Evolutionary conservation across 1,284 basidiomycete genomes (phyloP).

Genomic region (Gomphus bonarii): DNA sequence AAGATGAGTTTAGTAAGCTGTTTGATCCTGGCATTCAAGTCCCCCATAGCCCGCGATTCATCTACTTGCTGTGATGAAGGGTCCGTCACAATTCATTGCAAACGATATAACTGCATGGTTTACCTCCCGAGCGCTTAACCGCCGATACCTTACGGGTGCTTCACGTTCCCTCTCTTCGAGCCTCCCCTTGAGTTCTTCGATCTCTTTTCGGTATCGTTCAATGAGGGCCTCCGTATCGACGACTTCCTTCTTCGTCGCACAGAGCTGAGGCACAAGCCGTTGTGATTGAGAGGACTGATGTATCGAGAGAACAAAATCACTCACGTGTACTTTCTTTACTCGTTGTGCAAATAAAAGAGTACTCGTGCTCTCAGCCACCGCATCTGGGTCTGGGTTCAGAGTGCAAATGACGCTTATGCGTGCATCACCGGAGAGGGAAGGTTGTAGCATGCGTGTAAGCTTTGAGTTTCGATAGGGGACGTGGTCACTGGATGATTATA

Average conservation of each 20-base stretch:
- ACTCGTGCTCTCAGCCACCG: conserved; percentile 74
- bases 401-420: conserved; percentile 96
- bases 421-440: conserved; percentile 89
- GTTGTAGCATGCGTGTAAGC: conserved; percentile 88
- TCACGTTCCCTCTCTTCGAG: conserved; percentile 58
- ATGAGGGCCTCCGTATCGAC: conserved; percentile 89
- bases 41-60: conserved; percentile 69
- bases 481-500: conserved; percentile 48
- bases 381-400: conserved; percentile 70
- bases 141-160: conserved; percentile 38
- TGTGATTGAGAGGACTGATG: not conserved
- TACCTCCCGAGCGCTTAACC: conserved; percentile 64
- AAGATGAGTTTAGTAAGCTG: conserved; percentile 83
- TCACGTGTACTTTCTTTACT: conserved; percentile 70
- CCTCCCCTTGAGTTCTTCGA: conserved; percentile 69
- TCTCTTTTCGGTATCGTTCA: conserved; percentile 84
- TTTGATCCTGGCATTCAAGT: conserved; percentile 70
- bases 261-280: conserved; percentile 38
- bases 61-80: conserved; percentile 50
- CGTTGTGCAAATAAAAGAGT: conserved; percentile 85
- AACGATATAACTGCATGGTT: not conserved
- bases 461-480: conserved; percentile 96
- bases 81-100: not conserved
- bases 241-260: conserved; percentile 88
- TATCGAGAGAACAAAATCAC: conserved; percentile 12